Evolutionary conservation across 495 filamentous ascomycete species (phyloP).

Genomic region (Hyaloscypha hepaticicola): DNA sequence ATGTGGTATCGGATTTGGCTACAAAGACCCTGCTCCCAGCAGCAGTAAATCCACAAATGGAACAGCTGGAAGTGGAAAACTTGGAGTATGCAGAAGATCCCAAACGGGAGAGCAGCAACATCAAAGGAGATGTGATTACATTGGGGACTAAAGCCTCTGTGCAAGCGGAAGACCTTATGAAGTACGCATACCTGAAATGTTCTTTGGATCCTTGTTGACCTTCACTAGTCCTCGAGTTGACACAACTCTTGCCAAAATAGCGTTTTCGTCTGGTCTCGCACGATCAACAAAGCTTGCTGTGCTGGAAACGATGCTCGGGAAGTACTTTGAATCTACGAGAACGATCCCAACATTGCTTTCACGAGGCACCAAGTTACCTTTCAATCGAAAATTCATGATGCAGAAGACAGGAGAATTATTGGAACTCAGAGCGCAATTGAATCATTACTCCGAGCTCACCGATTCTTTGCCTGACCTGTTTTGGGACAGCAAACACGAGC

Average conservation of each 20-base stretch:
- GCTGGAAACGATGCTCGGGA: slow-evolving; percentile 75
- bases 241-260: slow-evolving; percentile 87
- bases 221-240: slow-evolving; percentile 51
- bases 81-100: slow-evolving; percentile 83
- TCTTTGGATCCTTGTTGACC: neutral
- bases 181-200: neutral
- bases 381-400: slow-evolving; percentile 75
- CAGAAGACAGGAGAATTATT: slow-evolving; percentile 94
- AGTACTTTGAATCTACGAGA: slow-evolving; percentile 82
- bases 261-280: slow-evolving; percentile 94
- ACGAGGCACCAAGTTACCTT: slow-evolving; percentile 61
- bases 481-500: slow-evolving; percentile 88
- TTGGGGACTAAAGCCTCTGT: slow-evolving; percentile 66
- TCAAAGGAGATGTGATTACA: slow-evolving; percentile 86
- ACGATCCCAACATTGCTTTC: slow-evolving; percentile 75
- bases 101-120: slow-evolving; percentile 68
- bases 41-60: slow-evolving; percentile 69
- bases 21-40: slow-evolving; percentile 70
- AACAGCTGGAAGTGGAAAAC: slow-evolving; percentile 78
- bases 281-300: slow-evolving; percentile 95
- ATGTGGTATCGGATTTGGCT: slow-evolving; percentile 69
- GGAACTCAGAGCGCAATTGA: slow-evolving; percentile 84
- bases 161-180: slow-evolving; percentile 27
- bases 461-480: slow-evolving; percentile 95
- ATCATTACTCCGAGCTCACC: slow-evolving; percentile 95